Evolutionary conservation across 371 early-diverging fungal species (phyloP).

Genomic region (Mucor indicus): DNA sequence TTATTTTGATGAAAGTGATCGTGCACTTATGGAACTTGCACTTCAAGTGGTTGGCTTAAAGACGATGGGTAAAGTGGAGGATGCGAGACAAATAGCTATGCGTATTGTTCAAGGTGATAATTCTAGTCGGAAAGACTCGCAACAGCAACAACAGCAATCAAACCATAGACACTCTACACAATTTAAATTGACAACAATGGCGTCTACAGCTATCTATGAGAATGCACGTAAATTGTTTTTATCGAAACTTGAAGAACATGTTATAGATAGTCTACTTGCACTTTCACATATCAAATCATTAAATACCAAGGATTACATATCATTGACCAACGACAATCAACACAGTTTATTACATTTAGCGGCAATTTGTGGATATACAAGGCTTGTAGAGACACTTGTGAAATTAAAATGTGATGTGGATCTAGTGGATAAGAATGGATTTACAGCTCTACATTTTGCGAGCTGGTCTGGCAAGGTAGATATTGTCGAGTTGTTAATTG

Average conservation of each 20-base stretch:
- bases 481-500: constrained; percentile 38
- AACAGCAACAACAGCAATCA: constrained; percentile 16
- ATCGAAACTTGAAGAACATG: constrained; percentile 27
- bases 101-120: constrained; percentile 61
- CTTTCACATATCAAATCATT: constrained; percentile 9
- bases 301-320: constrained; percentile 18
- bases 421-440: constrained; percentile 47
- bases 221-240: constrained; percentile 34
- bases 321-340: constrained; percentile 35
- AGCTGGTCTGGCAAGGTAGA: constrained; percentile 54
- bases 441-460: constrained; percentile 57
- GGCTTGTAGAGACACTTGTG: constrained; percentile 30
- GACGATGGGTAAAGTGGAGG: constrained; percentile 63
- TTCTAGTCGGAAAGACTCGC: neutral
- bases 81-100: constrained; percentile 61
- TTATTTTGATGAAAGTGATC: constrained; percentile 69
- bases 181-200: constrained; percentile 23
- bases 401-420: constrained; percentile 36
- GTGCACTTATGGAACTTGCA: constrained; percentile 73
- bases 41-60: constrained; percentile 73
- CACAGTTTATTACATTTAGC: constrained; percentile 54
- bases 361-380: constrained; percentile 40
- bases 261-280: constrained; percentile 25
- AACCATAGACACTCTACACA: constrained; percentile 6
- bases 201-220: constrained; percentile 30